Evolutionary conservation across 2,329 filamentous ascomycete species (phyloP).

Genomic region (Myotisia sp.): DNA sequence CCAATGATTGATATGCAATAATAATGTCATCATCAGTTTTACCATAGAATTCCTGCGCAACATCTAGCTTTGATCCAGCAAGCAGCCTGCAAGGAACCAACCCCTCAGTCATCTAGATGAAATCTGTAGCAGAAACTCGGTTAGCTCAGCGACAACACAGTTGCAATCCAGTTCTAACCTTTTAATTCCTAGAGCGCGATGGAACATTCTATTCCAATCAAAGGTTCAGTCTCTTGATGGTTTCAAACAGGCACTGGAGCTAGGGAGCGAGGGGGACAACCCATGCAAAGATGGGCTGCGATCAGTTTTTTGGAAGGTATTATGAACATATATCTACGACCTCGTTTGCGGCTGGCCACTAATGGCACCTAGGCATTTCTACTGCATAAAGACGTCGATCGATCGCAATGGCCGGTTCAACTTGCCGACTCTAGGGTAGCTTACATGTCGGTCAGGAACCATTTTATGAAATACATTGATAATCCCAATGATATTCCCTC

Average conservation of each 20-base stretch:
- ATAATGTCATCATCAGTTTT: too few species aligned
- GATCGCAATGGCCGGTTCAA: conserved; percentile 52
- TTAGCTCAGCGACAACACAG: conserved; percentile 16
- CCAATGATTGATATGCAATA: too few species aligned
- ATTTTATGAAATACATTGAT: conserved; percentile 68
- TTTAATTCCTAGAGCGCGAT: conserved; percentile 44
- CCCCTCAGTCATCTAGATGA: too few species aligned
- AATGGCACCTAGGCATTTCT: conserved; percentile 53
- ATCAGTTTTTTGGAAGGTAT: conserved; percentile 84
- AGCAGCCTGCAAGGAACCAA: too few species aligned
- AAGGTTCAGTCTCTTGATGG: conserved; percentile 43
- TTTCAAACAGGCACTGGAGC: conserved; percentile 50
- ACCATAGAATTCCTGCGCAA: too few species aligned
- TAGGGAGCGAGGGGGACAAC: conserved; percentile 41
- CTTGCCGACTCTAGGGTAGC: conserved; percentile 55
- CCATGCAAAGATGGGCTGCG: conserved; percentile 60
- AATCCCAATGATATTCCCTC: conserved; percentile 69
- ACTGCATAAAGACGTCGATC: conserved; percentile 54
- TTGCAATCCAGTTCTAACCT: conserved; percentile 1
- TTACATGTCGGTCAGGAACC: conserved; percentile 58
- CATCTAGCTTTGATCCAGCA: too few species aligned
- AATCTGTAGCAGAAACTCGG: conserved; percentile 42
- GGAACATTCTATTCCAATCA: conserved; percentile 46
- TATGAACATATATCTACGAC: background rate
- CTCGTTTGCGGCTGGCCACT: background rate